Conservation (phyloP, 2,329 filamentous ascomycete species). For the Furcasterigmium sp. region DNA sequence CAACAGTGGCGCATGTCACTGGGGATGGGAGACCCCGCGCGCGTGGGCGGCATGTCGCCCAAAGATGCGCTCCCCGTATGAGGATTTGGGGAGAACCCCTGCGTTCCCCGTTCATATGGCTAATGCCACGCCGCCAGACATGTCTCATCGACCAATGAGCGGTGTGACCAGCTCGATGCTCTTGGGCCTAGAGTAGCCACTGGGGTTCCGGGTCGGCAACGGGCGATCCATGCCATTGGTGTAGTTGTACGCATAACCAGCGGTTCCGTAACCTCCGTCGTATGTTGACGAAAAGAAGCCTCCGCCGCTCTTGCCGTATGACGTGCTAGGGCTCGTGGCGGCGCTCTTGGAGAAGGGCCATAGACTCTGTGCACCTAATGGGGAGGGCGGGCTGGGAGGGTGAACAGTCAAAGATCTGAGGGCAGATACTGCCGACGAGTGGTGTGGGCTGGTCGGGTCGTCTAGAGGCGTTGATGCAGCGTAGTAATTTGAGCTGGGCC, state of each 20-base stretch:
- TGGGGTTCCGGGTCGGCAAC: slow-evolving; percentile 49
- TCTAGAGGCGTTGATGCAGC: slow-evolving; percentile 45
- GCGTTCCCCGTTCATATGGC: too few species aligned
- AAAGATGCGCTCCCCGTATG: not conserved
- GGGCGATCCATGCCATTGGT: slow-evolving; percentile 44
- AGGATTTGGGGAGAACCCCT: not conserved
- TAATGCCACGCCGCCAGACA: too few species aligned
- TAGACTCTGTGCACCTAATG: slow-evolving; percentile 33
- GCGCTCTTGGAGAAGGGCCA: slow-evolving; percentile 52
- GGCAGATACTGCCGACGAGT: slow-evolving; percentile 49
- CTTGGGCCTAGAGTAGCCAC: slow-evolving; percentile 51
- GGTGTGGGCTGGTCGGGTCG: slow-evolving; percentile 21
- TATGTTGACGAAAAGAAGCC: slow-evolving; percentile 47
- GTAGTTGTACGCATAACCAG: slow-evolving; percentile 32
- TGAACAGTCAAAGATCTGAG: slow-evolving; percentile 49
- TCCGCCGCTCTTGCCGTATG: slow-evolving; percentile 39
- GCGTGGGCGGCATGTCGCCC: too few species aligned
- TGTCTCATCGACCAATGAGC: slow-evolving; percentile 41
- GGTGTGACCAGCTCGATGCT: slow-evolving; percentile 62
- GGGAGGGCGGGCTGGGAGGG: slow-evolving; percentile 50
- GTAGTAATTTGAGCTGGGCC: slow-evolving; percentile 50
- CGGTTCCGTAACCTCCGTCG: slow-evolving; percentile 35
- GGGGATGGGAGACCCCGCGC: too few species aligned
- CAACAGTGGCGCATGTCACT: too few species aligned
- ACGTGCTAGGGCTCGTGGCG: slow-evolving; percentile 46